Base-by-base conservation (phyloP, 148 eudicot species). In the Camellia sinensis region DNA sequence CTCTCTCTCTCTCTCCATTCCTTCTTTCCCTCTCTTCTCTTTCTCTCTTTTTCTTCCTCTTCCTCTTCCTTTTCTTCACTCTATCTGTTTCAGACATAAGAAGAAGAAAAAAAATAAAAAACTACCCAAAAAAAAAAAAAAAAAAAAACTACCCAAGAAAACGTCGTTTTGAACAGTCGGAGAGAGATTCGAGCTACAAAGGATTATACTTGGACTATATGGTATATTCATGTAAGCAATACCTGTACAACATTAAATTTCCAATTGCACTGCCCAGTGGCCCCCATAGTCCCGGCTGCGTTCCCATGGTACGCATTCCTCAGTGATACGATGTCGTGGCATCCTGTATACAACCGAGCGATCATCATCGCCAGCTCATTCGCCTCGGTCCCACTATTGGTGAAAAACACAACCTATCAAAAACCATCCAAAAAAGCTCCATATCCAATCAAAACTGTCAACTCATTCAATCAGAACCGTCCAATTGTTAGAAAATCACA, bases 211-310 rank as follows among this genome's bases (percentile, higher is more conserved):
- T 29, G 29, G 29, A 29, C 29, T 29, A 46, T 48, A 4, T 48
- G 5, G 52, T 48, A 48, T 48, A 7, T 48, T 7, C 6, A 48
- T 48, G 52, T 48, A 4, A 7, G 52, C 52, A 48, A 48, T 48
- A 97, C 99, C 99, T 97, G 99, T 74, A 92, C 85, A 62, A 97
- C 98, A 84, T 92, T 94, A 86, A 97, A 97, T 78, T 97, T 97
- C 85, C 88, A 97, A 81, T 83, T 94, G 83, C 86, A 77, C 78
- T 90, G 95, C 67, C 95, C 99, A 85, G 99, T 97, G 59, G 98
- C 93, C 62, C 98, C 94, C 99, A 97, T 97, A 40, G 99, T 94
- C 67, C 89, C 98, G 21, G 97, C 89, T 45, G 96, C 99, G 78
- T 97, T 97, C 73, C 99, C 99, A 86, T 97, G 99, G 67, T 97